Conservation (phyloP, 345 rosid genomes). For the Bruguiera sexangula region DNA sequence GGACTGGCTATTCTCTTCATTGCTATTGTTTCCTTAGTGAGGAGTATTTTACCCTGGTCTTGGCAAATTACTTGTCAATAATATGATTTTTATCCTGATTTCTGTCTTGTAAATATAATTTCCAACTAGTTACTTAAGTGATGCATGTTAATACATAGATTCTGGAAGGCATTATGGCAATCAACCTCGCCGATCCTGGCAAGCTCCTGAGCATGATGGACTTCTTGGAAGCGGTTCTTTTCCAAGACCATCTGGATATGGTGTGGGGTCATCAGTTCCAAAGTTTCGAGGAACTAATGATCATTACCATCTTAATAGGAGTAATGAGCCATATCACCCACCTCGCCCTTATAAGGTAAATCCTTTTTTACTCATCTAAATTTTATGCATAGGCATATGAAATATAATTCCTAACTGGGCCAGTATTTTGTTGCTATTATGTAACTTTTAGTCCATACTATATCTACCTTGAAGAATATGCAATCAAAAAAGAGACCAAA, state of each 20-base stretch:
- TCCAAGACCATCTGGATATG: constrained; percentile 70
- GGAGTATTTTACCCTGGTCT: too few relatives aligned
- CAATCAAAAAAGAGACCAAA: neutral
- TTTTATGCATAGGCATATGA: neutral
- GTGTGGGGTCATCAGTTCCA: constrained; percentile 56
- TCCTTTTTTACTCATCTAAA: neutral
- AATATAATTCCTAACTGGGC: neutral
- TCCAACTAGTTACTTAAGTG: neutral
- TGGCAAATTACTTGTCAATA: too few relatives aligned
- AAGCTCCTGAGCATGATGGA: constrained; percentile 91
- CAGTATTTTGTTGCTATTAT: constrained; percentile 2
- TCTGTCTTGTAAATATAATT: neutral
- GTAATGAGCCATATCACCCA: constrained; percentile 87
- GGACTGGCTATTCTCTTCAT: too few relatives aligned
- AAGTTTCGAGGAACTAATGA: constrained; percentile 57
- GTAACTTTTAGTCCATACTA: neutral
- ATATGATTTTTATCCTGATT: neutral
- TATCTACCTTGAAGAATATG: neutral
- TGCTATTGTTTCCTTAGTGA: too few relatives aligned
- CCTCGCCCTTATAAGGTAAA: constrained; percentile 94
- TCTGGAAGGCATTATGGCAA: constrained; percentile 62
- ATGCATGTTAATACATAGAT: constrained; percentile 36
- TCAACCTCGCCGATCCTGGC: constrained; percentile 78
- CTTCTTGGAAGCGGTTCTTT: constrained; percentile 97
- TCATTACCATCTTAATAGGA: constrained; percentile 53